phyloP scores from a whole-genome alignment of 805 yeast genomes.

The Lachancea quebecensis region DNA sequence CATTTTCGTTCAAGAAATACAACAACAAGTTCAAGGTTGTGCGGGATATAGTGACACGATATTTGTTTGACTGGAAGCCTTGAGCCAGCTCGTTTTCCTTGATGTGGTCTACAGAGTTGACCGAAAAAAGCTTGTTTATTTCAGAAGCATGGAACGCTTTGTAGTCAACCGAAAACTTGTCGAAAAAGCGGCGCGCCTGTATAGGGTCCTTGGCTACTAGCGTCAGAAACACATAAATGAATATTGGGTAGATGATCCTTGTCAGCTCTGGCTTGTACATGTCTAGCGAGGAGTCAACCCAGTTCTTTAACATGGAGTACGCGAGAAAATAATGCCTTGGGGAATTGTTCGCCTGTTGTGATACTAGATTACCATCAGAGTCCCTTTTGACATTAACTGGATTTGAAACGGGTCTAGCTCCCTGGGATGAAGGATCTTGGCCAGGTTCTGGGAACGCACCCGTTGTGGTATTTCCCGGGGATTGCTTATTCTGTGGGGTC shows the following conservation, averaged over 20 bases:
- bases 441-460: conserved; percentile 28
- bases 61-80: conserved; percentile 65
- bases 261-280: conserved; percentile 83
- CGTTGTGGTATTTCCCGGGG: conserved; percentile 43
- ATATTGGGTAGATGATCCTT: conserved; percentile 83
- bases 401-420: conserved; percentile 32
- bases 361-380: conserved; percentile 22
- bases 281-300: conserved; percentile 90
- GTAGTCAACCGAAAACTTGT: conserved; percentile 68
- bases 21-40: conserved; percentile 79
- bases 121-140: conserved; percentile 60
- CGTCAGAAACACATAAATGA: conserved; percentile 80
- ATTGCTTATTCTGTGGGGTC: conserved; percentile 42
- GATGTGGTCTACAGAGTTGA: conserved; percentile 73
- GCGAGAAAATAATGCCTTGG: conserved; percentile 76
- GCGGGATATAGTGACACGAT: conserved; percentile 66
- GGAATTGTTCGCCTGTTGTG: conserved; percentile 21
- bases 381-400: conserved; percentile 28
- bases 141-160: conserved; percentile 71
- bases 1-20: conserved; percentile 86
- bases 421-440: conserved; percentile 14
- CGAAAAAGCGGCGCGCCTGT: conserved; percentile 69
- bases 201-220: conserved; percentile 56
- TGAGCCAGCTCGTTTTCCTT: conserved; percentile 77
- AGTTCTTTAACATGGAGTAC: conserved; percentile 68